A percentile compares a stretch with the other conserved stretches of the same genome.
Evolutionary conservation across 305 asterid species (phyloP).

Genomic region (Solanum hybrid): DNA sequence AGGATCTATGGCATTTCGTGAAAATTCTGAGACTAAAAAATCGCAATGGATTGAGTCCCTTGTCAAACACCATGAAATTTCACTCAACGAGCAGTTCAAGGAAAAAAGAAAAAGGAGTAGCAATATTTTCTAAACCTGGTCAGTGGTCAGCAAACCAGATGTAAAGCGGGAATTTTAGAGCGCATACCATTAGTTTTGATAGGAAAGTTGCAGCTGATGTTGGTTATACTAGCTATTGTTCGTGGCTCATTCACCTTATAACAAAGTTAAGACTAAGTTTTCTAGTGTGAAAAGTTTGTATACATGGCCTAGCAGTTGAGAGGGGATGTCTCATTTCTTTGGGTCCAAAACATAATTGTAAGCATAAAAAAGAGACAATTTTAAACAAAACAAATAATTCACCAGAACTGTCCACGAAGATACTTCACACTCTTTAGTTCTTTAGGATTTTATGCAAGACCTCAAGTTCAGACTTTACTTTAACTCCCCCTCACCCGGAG

Average conservation of each 20-base stretch:
- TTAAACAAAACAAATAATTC: not conserved
- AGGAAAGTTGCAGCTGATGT: not conserved
- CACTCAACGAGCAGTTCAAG: not conserved
- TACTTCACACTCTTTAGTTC: not conserved
- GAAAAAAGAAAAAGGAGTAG: not conserved
- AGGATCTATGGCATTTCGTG: not conserved
- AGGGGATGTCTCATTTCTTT: not conserved
- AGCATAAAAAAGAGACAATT: not conserved
- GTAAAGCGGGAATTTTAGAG: not conserved
- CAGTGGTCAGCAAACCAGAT: not conserved
- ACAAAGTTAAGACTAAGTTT: not conserved
- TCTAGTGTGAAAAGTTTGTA: not conserved
- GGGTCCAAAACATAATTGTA: not conserved
- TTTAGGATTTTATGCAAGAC: not conserved
- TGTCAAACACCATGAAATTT: not conserved
- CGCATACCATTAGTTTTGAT: not conserved
- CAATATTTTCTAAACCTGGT: not conserved
- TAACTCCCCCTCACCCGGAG: not conserved
- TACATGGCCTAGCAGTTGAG: not conserved
- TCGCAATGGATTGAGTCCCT: not conserved
- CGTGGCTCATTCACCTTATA: not conserved
- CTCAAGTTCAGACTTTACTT: not conserved
- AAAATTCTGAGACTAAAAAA: not conserved
- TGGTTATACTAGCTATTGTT: not conserved
- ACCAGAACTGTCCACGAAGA: too few species aligned